phyloP scores from a whole-genome alignment of 2,329 filamentous ascomycete genomes.

The Colletotrichum eremochloae region DNA sequence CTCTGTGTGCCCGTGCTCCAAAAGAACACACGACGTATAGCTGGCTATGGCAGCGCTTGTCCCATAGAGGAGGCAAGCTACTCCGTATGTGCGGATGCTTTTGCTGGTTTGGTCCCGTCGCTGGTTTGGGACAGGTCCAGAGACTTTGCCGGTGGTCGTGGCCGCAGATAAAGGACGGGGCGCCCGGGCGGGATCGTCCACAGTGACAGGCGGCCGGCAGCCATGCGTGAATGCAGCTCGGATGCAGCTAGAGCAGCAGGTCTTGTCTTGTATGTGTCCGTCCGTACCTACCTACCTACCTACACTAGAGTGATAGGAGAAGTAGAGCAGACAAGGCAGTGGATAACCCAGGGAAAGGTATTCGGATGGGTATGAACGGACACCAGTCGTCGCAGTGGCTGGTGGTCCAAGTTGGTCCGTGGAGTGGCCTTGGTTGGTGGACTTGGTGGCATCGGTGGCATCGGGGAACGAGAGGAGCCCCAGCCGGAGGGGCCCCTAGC shows the following conservation, averaged over 20 bases:
- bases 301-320: not conserved
- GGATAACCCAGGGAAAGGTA: not conserved
- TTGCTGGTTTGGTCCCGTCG: constrained; percentile 15
- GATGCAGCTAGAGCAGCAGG: constrained; percentile 14
- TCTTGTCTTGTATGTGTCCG: not conserved
- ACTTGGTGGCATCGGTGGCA: constrained; percentile 21
- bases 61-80: not conserved
- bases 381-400: constrained; percentile 20
- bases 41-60: not conserved
- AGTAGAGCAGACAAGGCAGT: not conserved
- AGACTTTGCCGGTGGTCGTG: constrained; percentile 24
- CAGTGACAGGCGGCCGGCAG: constrained; percentile 37
- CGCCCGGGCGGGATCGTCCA: constrained; percentile 29
- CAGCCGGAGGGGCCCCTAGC: constrained; percentile 35
- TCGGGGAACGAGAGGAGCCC: constrained; percentile 35
- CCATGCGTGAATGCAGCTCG: constrained; percentile 27
- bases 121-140: constrained; percentile 28
- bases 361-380: not conserved
- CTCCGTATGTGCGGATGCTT: constrained; percentile 9
- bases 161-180: constrained; percentile 1
- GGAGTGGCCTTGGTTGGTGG: constrained; percentile 24
- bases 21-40: not conserved
- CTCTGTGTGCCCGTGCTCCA: constrained; percentile 1
- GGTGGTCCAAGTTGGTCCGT: constrained; percentile 29
- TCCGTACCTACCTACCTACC: not conserved